Percentiles rank a stretch among this genome's conserved stretches.
Conservation (phyloP, 2,329 filamentous ascomycete genomes). For the Monilinia fructicola region DNA sequence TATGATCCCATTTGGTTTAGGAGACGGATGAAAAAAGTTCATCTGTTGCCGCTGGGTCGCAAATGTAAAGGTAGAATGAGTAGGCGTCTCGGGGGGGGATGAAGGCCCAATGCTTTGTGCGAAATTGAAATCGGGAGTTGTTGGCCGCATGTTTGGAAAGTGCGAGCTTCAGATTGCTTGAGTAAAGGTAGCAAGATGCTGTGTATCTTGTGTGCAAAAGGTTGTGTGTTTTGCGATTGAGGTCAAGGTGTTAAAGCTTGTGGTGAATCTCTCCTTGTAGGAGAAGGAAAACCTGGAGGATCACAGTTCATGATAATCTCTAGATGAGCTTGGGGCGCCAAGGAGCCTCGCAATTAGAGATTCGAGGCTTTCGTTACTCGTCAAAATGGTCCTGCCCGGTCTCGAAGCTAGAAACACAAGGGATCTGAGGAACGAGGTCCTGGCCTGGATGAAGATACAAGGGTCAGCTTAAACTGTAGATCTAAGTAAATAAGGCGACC, state of each 20-base stretch:
- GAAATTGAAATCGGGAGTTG: slow-evolving; percentile 46
- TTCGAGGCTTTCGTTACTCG: slow-evolving; percentile 25
- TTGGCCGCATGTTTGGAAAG: slow-evolving; percentile 43
- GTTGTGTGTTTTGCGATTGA: slow-evolving; percentile 11
- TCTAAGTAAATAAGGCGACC: slow-evolving; percentile 27
- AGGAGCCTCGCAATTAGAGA: slow-evolving; percentile 34
- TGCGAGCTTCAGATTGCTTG: slow-evolving; percentile 19
- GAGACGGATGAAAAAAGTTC: slow-evolving; percentile 33
- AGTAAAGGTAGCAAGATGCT: background rate
- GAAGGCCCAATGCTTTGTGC: slow-evolving; percentile 44
- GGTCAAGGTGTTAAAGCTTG: slow-evolving; percentile 40
- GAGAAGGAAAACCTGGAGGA: slow-evolving; percentile 40
- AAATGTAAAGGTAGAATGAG: slow-evolving; percentile 40
- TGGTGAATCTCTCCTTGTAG: slow-evolving; percentile 40
- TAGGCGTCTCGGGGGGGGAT: slow-evolving; percentile 51
- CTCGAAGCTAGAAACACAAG: slow-evolving; percentile 15
- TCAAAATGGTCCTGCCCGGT: slow-evolving; percentile 22
- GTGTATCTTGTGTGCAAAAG: background rate
- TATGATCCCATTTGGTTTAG: slow-evolving; percentile 45
- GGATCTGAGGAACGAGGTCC: slow-evolving; percentile 13
- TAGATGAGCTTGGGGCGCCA: slow-evolving; percentile 30
- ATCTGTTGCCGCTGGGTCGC: slow-evolving; percentile 35
- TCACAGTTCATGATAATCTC: slow-evolving; percentile 42
- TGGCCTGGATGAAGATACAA: slow-evolving; percentile 11
- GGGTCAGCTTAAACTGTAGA: slow-evolving; percentile 20